A percentile compares a stretch with the other conserved stretches of the same genome.
Evolutionary conservation across 306 rosid genomes (phyloP).

Genomic region (Citrullus amarus): DNA sequence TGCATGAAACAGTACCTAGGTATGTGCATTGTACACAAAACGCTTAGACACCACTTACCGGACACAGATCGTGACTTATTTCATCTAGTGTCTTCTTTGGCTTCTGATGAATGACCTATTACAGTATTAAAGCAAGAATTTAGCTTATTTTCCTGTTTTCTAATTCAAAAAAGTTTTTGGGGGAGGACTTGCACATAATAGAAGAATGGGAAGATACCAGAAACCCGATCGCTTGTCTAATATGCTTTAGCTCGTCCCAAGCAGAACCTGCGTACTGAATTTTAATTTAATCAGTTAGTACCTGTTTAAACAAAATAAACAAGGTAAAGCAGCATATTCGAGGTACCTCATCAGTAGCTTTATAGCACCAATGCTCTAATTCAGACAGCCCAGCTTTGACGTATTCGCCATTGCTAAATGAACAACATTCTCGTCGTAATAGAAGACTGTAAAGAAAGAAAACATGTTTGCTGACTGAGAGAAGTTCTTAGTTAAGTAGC

Average conservation of each 20-base stretch:
- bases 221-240: constrained; percentile 98
- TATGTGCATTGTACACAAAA: background rate
- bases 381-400: constrained; percentile 95
- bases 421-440: constrained; percentile 98
- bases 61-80: constrained; percentile 94
- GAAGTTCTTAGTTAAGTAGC: background rate
- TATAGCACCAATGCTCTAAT: constrained; percentile 86
- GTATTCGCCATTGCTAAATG: constrained; percentile 97
- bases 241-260: constrained; percentile 98
- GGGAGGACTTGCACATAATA: background rate
- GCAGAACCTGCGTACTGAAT: constrained; percentile 89
- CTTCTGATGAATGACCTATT: constrained; percentile 96
- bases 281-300: background rate
- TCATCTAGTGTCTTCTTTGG: constrained; percentile 89
- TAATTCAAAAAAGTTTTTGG: background rate
- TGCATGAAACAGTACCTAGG: background rate
- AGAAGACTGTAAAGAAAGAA: constrained; percentile 54
- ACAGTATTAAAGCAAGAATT: background rate
- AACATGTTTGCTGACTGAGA: background rate
- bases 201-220: constrained; percentile 9
- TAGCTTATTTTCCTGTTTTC: background rate
- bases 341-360: constrained; percentile 78
- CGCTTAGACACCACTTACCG: constrained; percentile 38
- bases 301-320: background rate
- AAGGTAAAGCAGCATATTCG: background rate